phyloP scores from a whole-genome alignment of 345 rosid genomes.

The Firmiana major region DNA sequence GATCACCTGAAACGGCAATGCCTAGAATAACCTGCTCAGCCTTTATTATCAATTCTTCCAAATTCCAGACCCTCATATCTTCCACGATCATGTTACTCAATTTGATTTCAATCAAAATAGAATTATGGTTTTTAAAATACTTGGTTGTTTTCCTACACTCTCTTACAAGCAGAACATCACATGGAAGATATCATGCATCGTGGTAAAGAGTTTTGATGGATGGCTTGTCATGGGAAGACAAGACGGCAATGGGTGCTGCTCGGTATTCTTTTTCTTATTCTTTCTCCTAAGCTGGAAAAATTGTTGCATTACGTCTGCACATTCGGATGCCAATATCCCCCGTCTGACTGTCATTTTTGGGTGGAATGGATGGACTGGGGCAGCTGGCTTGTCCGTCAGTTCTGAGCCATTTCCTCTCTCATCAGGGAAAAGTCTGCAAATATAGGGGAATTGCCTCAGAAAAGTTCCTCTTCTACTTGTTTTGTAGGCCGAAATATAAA shows the following conservation, averaged over 20 bases:
- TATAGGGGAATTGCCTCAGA: background rate
- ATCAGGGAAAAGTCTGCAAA: slow-evolving; percentile 68
- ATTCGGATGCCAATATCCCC: slow-evolving; percentile 71
- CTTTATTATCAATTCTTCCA: background rate
- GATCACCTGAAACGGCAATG: background rate
- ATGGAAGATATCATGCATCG: slow-evolving; percentile 74
- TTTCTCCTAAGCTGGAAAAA: slow-evolving; percentile 89
- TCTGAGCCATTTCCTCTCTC: slow-evolving; percentile 43
- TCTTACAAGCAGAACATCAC: slow-evolving; percentile 59
- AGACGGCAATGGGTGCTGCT: slow-evolving; percentile 40
- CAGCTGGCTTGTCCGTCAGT: slow-evolving; percentile 54
- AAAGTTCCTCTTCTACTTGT: background rate
- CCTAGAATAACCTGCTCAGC: background rate
- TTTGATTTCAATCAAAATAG: background rate
- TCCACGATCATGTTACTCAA: no score
- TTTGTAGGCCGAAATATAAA: no score
- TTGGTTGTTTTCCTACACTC: background rate
- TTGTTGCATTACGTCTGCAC: slow-evolving; percentile 83
- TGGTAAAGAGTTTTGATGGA: slow-evolving; percentile 65
- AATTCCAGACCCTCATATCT: no score
- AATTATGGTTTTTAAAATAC: background rate
- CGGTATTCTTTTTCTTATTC: slow-evolving; percentile 56
- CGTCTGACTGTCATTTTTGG: slow-evolving; percentile 83
- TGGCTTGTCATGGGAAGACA: slow-evolving; percentile 51
- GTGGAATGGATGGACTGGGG: slow-evolving; percentile 91